Base-by-base conservation (phyloP, 306 rosid genomes). In the Sicyos edulis region DNA sequence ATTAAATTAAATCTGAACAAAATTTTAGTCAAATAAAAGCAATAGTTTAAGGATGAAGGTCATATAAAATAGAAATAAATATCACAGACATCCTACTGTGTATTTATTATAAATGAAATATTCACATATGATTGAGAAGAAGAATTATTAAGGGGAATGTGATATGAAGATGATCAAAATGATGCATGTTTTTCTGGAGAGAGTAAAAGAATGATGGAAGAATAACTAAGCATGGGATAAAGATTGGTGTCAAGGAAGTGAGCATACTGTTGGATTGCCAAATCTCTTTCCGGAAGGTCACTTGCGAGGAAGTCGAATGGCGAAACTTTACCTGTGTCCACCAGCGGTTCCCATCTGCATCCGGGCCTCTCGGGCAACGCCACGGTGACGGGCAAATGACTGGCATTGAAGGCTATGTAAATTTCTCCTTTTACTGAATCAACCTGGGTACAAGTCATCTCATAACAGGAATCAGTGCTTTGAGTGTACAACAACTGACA, bases 171-270 rank as follows among this genome's bases (percentile, higher is more conserved):
- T 44, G 14, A 49, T 69, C 73, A 49, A 1, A 45, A 16, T 11
- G 62, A 79, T 40, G 78, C 80, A 78, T 61, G 80, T 78, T 80
- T 78, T 53, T 80, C 76, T 4, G 91, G 96, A 59, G 82, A 59
- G 59, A 77, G 88, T 66, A 91, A 40, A n/a, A 93, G 89, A 78
- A 93, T 82, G 83, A 91, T 79, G 79, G 99, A 91, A 78, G 99
- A 93, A 87, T 91, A 93, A 84, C 92, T 87, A 56, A 87, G 90
- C 99, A 88, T 93, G 51, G 99, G 99, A 79, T 93, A 93, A 19
- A 79, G 61, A 78, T 87, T 91, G 74, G 86, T 83, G 0, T 91
- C 96, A 32, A 93, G 88, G 80, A 93, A 91, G 56, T 91, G 97
- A 44, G 91, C 87, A 74, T 87, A 88, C 80, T 93, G 99, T 55